Evolutionary conservation across 1,284 basidiomycete genomes (phyloP).

Genomic region (Phylloboletellus chloephorus): DNA sequence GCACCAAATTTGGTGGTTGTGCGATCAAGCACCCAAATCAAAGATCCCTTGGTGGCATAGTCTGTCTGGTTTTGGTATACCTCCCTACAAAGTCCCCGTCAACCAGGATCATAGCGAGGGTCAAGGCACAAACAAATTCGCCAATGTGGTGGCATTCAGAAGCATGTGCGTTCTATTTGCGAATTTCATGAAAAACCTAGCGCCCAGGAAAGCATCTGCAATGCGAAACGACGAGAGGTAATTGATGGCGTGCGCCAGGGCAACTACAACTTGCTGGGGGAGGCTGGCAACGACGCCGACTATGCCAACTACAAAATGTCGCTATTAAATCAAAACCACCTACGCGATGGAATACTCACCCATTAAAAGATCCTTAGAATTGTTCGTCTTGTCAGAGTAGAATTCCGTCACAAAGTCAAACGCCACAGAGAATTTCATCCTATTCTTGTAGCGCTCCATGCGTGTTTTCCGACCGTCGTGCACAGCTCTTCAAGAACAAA

Average conservation of each 20-base stretch:
- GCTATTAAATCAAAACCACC: not conserved
- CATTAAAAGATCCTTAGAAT: conserved; percentile 46
- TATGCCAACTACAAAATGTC: conserved; percentile 39
- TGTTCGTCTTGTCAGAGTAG: conserved; percentile 54
- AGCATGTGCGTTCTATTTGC: conserved; percentile 81
- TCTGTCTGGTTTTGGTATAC: conserved; percentile 90
- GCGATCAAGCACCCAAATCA: conserved; percentile 84
- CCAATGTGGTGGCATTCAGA: conserved; percentile 82
- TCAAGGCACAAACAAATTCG: conserved; percentile 57
- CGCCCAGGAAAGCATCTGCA: conserved; percentile 69
- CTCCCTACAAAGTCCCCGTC: conserved; percentile 46
- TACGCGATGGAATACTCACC: conserved; percentile 31
- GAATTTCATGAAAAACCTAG: conserved; percentile 77
- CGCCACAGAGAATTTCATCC: conserved; percentile 65
- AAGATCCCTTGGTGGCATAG: conserved; percentile 65
- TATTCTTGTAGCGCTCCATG: conserved; percentile 58
- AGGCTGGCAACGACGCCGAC: conserved; percentile 68
- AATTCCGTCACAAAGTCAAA: conserved; percentile 70
- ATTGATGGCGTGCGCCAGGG: conserved; percentile 72
- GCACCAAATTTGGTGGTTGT: conserved; percentile 88
- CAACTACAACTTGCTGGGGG: conserved; percentile 67
- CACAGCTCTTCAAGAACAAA: conserved; percentile 34
- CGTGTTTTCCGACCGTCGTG: conserved; percentile 47
- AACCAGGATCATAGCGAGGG: conserved; percentile 4
- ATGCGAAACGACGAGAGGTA: conserved; percentile 77